Conservation (phyloP, 1,284 basidiomycete genomes). For the Lignosus rhinocerotis region DNA sequence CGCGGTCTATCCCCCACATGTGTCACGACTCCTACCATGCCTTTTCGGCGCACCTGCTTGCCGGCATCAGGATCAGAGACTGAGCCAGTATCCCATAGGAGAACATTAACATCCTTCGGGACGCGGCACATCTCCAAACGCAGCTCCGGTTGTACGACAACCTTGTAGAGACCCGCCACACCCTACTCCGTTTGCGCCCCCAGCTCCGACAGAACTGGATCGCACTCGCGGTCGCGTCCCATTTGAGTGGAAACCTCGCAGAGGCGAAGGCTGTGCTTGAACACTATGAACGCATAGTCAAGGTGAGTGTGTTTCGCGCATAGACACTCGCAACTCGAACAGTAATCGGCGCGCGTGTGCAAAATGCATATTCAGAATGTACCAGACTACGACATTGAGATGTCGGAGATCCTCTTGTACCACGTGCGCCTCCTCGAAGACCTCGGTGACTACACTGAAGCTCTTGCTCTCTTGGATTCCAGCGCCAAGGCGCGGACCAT, state of each 20-base stretch:
- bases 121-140: conserved; percentile 87
- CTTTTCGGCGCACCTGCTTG: background rate
- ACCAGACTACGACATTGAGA: conserved; percentile 79
- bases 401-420: conserved; percentile 85
- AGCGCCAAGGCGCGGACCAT: conserved; percentile 68
- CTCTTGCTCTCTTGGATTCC: conserved; percentile 62
- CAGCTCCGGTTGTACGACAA: conserved; percentile 86
- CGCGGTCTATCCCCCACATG: background rate
- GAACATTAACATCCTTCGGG: conserved; percentile 91
- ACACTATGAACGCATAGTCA: conserved; percentile 62
- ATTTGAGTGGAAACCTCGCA: conserved; percentile 74
- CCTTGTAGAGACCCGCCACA: conserved; percentile 83
- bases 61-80: background rate
- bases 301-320: conserved; percentile 43
- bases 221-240: conserved; percentile 85
- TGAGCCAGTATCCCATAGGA: conserved; percentile 56
- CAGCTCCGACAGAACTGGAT: conserved; percentile 90
- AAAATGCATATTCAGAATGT: conserved; percentile 51
- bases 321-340: background rate
- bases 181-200: conserved; percentile 81
- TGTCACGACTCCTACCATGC: background rate
- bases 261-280: conserved; percentile 80
- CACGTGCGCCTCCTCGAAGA: conserved; percentile 82
- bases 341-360: too few relatives aligned
- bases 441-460: conserved; percentile 64